Evolutionary conservation across 352 stramenopile species (phyloP).

Genomic region (Pythium graminicola): DNA sequence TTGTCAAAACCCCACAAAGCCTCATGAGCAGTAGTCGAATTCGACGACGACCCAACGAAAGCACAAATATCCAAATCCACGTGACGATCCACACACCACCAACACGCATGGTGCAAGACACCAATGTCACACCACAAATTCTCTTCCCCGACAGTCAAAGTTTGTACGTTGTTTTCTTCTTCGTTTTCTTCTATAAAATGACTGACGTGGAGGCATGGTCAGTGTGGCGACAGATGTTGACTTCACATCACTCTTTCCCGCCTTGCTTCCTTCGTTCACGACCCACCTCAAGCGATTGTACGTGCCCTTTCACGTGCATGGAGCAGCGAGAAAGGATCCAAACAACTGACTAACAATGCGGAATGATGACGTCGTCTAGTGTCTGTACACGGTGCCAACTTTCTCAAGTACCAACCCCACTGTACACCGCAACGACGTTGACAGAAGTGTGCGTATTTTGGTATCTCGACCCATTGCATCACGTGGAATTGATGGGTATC

Average conservation of each 20-base stretch:
- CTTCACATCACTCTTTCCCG: conserved; percentile 19
- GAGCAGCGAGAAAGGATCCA: no score
- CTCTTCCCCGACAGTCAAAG: conserved; percentile 23
- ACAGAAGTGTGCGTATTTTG: conserved; percentile 25
- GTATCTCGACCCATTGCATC: no score
- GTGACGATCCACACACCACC: not conserved
- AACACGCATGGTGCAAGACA: not conserved
- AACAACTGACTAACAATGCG: not conserved
- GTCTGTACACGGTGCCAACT: conserved; percentile 37
- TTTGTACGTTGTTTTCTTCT: conserved; percentile 11
- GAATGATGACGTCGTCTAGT: conserved; percentile 7
- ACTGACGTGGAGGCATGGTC: not conserved
- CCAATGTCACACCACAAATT: conserved; percentile 1
- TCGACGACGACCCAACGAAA: not conserved
- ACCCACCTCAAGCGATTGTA: conserved; percentile 22
- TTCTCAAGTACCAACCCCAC: conserved; percentile 23
- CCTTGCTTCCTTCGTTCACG: conserved; percentile 4
- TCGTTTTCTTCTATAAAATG: not conserved
- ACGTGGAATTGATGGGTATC: no score
- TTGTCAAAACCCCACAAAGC: not conserved
- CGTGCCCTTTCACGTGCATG: no score
- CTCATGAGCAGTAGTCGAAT: not conserved
- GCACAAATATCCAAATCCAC: not conserved
- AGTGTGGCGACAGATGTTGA: conserved; percentile 22
- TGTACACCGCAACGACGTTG: conserved; percentile 28